phyloP scores from a whole-genome alignment of 1,139 yeast species.

The Pichia norvegensis region DNA sequence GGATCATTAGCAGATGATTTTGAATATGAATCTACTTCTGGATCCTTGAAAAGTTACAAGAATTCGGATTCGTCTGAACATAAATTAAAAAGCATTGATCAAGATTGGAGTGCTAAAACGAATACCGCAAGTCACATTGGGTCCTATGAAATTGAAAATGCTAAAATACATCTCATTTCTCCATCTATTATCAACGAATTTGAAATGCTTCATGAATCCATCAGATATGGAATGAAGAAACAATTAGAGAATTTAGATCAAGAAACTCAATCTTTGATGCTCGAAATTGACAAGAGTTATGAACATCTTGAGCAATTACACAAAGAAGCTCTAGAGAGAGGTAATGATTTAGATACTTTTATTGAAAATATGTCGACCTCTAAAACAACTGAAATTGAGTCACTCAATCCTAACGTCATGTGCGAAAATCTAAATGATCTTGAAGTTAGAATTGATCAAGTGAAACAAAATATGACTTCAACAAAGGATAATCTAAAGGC shows the following conservation, averaged over 20 bases:
- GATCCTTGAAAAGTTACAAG: neutral
- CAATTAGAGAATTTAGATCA: conserved; percentile 16
- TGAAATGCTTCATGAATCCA: conserved; percentile 15
- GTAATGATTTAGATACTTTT: conserved; percentile 15
- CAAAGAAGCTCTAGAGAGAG: conserved; percentile 12
- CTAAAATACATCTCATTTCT: conserved; percentile 8
- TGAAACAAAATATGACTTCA: conserved; percentile 14
- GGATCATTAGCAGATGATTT: conserved; percentile 2
- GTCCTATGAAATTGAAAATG: neutral
- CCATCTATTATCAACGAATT: conserved; percentile 11
- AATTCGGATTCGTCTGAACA: neutral
- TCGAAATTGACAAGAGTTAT: conserved; percentile 16
- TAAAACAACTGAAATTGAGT: conserved; percentile 15
- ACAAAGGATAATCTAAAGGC: conserved; percentile 19
- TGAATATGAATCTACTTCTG: neutral
- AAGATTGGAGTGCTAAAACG: neutral
- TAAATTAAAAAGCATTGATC: neutral
- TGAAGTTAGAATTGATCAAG: conserved; percentile 19
- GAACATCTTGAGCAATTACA: conserved; percentile 17
- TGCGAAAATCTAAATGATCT: conserved; percentile 24
- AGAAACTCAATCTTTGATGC: conserved; percentile 20
- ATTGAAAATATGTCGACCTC: conserved; percentile 15
- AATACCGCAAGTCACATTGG: neutral
- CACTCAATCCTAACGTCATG: conserved; percentile 17
- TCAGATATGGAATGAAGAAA: conserved; percentile 19